Evolutionary conservation across 805 yeast species (phyloP).

Genomic region (Kuraishia cidri): DNA sequence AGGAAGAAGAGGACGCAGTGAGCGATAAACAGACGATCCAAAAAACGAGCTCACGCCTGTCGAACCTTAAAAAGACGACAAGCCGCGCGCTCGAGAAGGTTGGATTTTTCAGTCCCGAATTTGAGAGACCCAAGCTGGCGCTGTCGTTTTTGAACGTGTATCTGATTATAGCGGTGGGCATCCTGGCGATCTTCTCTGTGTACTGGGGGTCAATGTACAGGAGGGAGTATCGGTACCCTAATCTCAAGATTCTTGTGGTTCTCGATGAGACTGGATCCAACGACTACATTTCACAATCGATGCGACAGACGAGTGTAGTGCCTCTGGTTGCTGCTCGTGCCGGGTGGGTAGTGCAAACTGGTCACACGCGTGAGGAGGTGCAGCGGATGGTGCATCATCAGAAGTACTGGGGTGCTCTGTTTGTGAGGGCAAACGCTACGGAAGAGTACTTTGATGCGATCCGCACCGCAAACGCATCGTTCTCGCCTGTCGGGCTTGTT

Average conservation of each 20-base stretch:
- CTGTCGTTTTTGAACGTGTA: conserved; percentile 1
- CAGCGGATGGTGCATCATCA: conserved; percentile 39
- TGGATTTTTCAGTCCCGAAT: conserved; percentile 4
- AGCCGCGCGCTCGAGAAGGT: conserved; percentile 1
- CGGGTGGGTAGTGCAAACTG: conserved; percentile 13
- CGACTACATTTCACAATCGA: conserved; percentile 15
- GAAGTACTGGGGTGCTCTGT: conserved; percentile 51
- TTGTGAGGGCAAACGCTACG: conserved; percentile 43
- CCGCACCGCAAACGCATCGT: conserved; percentile 8
- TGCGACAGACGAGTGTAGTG: conserved; percentile 3
- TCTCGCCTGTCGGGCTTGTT: conserved; percentile 19
- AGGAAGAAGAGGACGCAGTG: no score
- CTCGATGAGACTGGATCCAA: conserved; percentile 21
- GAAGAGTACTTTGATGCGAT: conserved; percentile 14
- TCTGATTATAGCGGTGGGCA: conserved; percentile 21
- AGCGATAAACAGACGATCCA: no score
- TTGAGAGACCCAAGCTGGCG: conserved; percentile 1
- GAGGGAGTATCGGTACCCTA: conserved; percentile 18
- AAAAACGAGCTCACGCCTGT: no score
- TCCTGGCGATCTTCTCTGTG: conserved; percentile 30
- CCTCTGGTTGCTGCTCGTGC: conserved; percentile 13
- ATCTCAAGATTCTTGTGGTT: conserved; percentile 28
- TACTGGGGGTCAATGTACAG: conserved; percentile 40
- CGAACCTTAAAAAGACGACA: neutral
- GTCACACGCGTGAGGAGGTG: conserved; percentile 1